Conservation (phyloP, 306 rosid genomes). For the Dryas alaskensis region DNA sequence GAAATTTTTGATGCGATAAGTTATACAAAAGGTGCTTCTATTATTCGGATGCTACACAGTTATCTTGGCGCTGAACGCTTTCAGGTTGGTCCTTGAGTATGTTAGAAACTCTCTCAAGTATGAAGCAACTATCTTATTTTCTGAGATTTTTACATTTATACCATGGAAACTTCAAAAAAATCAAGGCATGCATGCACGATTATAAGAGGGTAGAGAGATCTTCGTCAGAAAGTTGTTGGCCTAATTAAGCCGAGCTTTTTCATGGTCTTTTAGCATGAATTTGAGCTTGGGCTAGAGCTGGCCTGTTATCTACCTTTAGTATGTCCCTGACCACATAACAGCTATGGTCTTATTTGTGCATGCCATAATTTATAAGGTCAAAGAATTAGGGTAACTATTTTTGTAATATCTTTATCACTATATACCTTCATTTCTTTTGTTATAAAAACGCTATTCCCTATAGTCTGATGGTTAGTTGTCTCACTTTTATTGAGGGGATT, state of each 20-base stretch:
- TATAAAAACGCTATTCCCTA: no score
- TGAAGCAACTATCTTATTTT: background rate
- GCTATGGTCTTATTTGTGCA: background rate
- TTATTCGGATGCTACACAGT: conserved; percentile 93
- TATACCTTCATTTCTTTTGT: no score
- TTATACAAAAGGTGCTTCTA: conserved; percentile 87
- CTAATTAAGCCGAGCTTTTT: background rate
- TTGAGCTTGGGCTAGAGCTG: background rate
- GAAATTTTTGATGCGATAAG: conserved; percentile 94
- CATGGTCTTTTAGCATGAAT: background rate
- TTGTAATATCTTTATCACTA: no score
- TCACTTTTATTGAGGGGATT: no score
- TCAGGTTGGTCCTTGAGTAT: conserved; percentile 63
- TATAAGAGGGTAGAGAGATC: background rate
- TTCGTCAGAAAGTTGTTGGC: background rate
- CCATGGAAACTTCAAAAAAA: background rate
- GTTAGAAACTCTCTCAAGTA: background rate
- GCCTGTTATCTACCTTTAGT: background rate
- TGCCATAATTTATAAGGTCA: background rate
- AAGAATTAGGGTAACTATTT: background rate
- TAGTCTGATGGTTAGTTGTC: no score
- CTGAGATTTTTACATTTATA: background rate
- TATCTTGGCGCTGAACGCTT: conserved; percentile 87
- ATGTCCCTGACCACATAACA: no score
- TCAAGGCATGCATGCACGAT: no score